phyloP scores from a whole-genome alignment of 108 stramenopile genomes.

The Skeletonema marinoi region DNA sequence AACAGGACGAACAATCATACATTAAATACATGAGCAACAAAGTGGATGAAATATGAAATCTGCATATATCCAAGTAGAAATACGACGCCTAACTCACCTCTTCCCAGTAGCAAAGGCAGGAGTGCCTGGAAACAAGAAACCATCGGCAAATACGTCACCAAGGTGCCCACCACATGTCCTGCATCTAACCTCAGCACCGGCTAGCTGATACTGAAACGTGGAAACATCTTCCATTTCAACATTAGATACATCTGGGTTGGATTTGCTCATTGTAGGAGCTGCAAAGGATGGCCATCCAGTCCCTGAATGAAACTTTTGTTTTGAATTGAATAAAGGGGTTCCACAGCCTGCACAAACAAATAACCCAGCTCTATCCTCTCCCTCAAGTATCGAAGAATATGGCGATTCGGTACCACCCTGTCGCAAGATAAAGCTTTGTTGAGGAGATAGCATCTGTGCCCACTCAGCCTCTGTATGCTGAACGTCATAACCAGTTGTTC shows the following conservation, averaged over 20 bases:
- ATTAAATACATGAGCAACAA: not conserved
- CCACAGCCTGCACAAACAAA: slow-evolving; percentile 83
- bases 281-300: slow-evolving; percentile 49
- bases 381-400: slow-evolving; percentile 68
- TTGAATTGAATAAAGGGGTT: slow-evolving; percentile 76
- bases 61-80: not conserved
- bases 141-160: slow-evolving; percentile 88
- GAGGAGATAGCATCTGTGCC: slow-evolving; percentile 52
- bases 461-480: slow-evolving; percentile 75
- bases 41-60: not conserved
- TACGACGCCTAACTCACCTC: slow-evolving; percentile 12
- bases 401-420: slow-evolving; percentile 80
- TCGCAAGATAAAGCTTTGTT: slow-evolving; percentile 74
- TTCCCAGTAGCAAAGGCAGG: slow-evolving; percentile 67
- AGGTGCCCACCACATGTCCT: slow-evolving; percentile 86
- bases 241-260: slow-evolving; percentile 28
- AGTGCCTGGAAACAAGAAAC: slow-evolving; percentile 72
- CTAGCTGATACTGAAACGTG: slow-evolving; percentile 55
- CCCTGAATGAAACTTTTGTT: slow-evolving; percentile 65
- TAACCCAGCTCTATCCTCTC: slow-evolving; percentile 69
- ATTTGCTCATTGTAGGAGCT: slow-evolving; percentile 18
- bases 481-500: slow-evolving; percentile 58
- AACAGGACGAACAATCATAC: not conserved
- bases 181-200: slow-evolving; percentile 84
- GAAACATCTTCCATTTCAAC: slow-evolving; percentile 81